phyloP scores from a whole-genome alignment of 2,329 filamentous ascomycete species.

The Kalaharituber pfeilii region DNA sequence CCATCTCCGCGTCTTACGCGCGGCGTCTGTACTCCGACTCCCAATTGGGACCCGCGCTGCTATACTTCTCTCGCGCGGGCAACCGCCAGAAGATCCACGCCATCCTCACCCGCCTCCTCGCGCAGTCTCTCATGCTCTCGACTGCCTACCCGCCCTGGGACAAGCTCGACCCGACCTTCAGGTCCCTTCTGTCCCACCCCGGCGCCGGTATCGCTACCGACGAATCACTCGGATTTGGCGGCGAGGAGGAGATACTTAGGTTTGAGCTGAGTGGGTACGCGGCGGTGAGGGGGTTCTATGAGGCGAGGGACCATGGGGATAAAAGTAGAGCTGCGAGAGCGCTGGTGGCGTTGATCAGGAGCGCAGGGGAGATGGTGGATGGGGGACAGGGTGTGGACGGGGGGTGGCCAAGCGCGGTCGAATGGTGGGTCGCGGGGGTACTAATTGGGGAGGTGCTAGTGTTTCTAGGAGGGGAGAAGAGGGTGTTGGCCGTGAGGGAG shows the following conservation, averaged over 20 bases:
- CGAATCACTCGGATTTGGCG: too few species aligned
- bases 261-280: conserved; percentile 18
- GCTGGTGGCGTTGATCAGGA: conserved; percentile 15
- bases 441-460: conserved; percentile 13
- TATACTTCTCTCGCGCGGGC: conserved; percentile 16
- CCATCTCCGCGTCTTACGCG: conserved; percentile 15
- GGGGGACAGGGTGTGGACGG: conserved; percentile 11
- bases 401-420: conserved; percentile 14
- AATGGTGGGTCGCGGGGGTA: conserved; percentile 11
- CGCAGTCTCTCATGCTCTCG: conserved; percentile 12
- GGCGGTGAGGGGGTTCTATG: conserved; percentile 14
- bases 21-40: conserved; percentile 11
- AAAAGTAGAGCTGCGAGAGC: conserved; percentile 6
- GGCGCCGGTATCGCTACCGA: too few species aligned
- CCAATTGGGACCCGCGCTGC: conserved; percentile 13
- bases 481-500: not conserved
- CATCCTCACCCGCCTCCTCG: conserved; percentile 10
- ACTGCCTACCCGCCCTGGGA: conserved; percentile 7
- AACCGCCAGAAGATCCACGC: conserved; percentile 12
- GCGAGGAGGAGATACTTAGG: conserved; percentile 12
- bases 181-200: conserved; percentile 12
- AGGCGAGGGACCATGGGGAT: conserved; percentile 6
- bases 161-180: conserved; percentile 7
- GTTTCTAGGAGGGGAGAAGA: conserved; percentile 1
- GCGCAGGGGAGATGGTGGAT: conserved; percentile 15